A percentile compares a stretch with the other conserved stretches of the same genome.
These are phyloP conservation scores for Ceratobasidium sp. DNA, from an alignment of 1,284 basidiomycete species.

Conservation along the genomic window DNA sequence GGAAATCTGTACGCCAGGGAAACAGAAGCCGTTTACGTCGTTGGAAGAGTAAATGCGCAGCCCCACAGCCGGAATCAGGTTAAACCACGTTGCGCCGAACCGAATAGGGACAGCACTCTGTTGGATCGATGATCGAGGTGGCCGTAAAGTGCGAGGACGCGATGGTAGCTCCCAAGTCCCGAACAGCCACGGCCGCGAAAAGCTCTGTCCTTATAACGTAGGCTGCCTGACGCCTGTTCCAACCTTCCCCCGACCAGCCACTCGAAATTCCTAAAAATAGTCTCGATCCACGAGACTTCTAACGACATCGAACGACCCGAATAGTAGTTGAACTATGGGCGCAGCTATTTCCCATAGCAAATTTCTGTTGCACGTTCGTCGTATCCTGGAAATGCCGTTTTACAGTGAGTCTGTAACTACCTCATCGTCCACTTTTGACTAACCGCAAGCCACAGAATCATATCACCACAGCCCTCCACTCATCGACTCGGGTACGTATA, in stretches of 20 bases:
- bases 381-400: not conserved
- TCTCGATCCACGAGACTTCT: not conserved
- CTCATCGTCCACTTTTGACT: not conserved
- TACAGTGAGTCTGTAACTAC: not conserved
- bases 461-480: not conserved
- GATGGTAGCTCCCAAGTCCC: not conserved
- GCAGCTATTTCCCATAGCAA: not conserved
- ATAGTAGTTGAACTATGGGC: not conserved
- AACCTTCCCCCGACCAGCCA: not conserved
- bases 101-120: not conserved
- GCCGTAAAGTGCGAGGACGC: not conserved
- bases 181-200: not conserved
- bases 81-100: not conserved
- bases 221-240: not conserved
- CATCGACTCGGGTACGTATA: slow-evolving; percentile 1
- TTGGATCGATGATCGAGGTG: slow-evolving; percentile 5
- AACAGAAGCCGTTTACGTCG: not conserved
- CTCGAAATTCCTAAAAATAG: not conserved
- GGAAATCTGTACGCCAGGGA: not conserved
- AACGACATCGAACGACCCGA: not conserved
- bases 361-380: not conserved
- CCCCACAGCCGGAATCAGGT: not conserved
- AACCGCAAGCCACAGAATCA: not conserved
- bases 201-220: not conserved
- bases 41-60: not conserved